Evolutionary conservation across 1,139 yeast genomes (phyloP).

Genomic region (Pichia sp.): DNA sequence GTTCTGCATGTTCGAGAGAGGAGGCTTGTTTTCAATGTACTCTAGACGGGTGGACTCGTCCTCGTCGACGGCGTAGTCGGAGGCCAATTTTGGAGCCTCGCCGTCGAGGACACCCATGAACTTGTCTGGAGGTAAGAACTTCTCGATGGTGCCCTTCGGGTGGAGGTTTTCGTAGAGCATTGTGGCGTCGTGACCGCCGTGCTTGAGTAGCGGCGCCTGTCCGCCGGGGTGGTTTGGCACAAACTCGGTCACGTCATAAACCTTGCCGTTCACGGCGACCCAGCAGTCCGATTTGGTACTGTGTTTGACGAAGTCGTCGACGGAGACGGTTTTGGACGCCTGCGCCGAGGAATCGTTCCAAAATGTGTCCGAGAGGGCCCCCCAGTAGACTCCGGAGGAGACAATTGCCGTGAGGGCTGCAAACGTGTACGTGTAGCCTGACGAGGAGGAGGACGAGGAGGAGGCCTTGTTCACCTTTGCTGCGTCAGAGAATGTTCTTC

Average conservation of each 20-base stretch:
- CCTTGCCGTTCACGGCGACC: conserved; percentile 82
- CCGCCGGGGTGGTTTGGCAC: conserved; percentile 90
- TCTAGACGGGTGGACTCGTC: conserved; percentile 35
- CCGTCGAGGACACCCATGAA: conserved; percentile 33
- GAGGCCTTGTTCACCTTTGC: not conserved
- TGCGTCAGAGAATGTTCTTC: not conserved
- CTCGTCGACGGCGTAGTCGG: conserved; percentile 30
- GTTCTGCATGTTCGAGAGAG: conserved; percentile 63
- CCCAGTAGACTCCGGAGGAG: conserved; percentile 4
- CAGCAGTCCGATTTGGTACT: conserved; percentile 66
- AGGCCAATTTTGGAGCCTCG: conserved; percentile 33
- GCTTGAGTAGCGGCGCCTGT: conserved; percentile 58
- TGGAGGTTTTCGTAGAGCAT: conserved; percentile 83
- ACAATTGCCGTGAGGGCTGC: conserved; percentile 4
- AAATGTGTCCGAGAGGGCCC: not conserved
- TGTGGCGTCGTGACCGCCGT: conserved; percentile 91
- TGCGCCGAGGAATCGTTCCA: conserved; percentile 6
- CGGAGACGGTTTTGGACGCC: conserved; percentile 14
- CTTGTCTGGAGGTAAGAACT: conserved; percentile 33
- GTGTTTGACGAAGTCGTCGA: conserved; percentile 62
- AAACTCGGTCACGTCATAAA: conserved; percentile 78
- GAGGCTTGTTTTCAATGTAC: conserved; percentile 50
- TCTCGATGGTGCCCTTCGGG: conserved; percentile 51
- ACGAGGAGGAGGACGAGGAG: not conserved
- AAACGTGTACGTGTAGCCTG: conserved; percentile 17